phyloP scores from a whole-genome alignment of 805 yeast species.

The Monosporozyma aerobia region DNA sequence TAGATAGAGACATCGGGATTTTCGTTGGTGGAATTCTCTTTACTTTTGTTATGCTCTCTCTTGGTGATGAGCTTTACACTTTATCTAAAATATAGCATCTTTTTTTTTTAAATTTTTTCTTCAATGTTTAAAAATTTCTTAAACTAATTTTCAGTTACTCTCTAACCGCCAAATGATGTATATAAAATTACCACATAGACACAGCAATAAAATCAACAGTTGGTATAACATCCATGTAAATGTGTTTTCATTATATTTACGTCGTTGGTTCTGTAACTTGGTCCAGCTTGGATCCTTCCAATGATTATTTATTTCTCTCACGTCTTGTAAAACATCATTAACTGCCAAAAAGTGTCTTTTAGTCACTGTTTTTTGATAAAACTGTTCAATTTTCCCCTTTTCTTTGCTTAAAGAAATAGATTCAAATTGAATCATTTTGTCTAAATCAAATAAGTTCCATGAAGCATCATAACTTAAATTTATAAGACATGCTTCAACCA shows the following conservation, averaged over 20 bases:
- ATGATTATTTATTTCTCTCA: background rate
- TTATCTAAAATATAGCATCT: background rate
- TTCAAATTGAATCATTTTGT: constrained; percentile 14
- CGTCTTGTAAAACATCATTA: background rate
- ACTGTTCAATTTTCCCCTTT: background rate
- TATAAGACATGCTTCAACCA: constrained; percentile 23
- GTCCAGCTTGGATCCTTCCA: background rate
- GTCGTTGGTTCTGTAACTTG: background rate
- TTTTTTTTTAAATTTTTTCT: background rate
- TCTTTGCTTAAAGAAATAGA: constrained; percentile 8
- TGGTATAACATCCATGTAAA: constrained; percentile 9
- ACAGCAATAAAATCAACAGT: constrained; percentile 1
- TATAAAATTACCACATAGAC: background rate
- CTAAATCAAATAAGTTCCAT: constrained; percentile 26
- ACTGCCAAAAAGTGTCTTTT: background rate
- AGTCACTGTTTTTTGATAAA: background rate
- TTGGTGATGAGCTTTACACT: background rate
- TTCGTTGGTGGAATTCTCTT: background rate
- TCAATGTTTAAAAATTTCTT: background rate
- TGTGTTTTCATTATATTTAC: constrained; percentile 8
- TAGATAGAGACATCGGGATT: constrained; percentile 51
- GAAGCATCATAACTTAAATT: constrained; percentile 29
- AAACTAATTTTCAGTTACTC: background rate
- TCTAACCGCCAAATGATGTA: background rate
- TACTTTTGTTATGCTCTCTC: background rate